phyloP scores from a whole-genome alignment of 2,329 filamentous ascomycete genomes.

The Phialocephala subalpina region DNA sequence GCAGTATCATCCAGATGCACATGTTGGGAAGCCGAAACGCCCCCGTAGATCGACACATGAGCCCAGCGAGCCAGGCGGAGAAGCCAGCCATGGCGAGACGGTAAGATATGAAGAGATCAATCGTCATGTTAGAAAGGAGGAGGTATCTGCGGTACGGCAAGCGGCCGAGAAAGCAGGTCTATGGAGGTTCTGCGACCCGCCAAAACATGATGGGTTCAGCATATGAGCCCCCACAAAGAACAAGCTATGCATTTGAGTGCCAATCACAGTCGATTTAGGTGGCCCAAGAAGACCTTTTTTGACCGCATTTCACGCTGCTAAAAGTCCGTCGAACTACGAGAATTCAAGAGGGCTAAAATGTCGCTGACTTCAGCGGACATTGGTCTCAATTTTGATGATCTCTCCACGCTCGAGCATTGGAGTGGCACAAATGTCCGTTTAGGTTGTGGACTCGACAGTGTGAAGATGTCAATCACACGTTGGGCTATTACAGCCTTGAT shows the following conservation, averaged over 20 bases:
- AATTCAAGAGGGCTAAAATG: no score
- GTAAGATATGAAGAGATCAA: constrained; percentile 82
- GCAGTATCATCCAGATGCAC: constrained; percentile 82
- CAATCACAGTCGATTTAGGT: not conserved
- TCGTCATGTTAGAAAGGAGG: constrained; percentile 68
- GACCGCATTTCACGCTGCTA: no score
- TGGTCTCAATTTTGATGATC: no score
- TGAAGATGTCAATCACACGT: no score
- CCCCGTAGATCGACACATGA: constrained; percentile 41
- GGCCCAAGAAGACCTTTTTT: no score
- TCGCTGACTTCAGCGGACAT: no score
- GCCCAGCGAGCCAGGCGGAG: constrained; percentile 36
- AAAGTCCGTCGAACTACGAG: no score
- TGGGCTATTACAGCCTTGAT: no score
- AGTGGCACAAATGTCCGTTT: no score
- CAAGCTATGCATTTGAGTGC: not conserved
- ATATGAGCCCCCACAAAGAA: constrained; percentile 18
- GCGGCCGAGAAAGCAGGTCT: constrained; percentile 76
- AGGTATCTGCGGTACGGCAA: constrained; percentile 70
- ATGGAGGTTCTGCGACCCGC: constrained; percentile 79
- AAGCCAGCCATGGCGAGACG: constrained; percentile 44
- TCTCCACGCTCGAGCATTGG: no score
- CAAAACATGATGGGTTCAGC: constrained; percentile 40
- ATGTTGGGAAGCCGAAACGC: constrained; percentile 76
- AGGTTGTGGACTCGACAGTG: no score